Conservation (phyloP, 306 rosid species). For the Cicer judaicum region DNA sequence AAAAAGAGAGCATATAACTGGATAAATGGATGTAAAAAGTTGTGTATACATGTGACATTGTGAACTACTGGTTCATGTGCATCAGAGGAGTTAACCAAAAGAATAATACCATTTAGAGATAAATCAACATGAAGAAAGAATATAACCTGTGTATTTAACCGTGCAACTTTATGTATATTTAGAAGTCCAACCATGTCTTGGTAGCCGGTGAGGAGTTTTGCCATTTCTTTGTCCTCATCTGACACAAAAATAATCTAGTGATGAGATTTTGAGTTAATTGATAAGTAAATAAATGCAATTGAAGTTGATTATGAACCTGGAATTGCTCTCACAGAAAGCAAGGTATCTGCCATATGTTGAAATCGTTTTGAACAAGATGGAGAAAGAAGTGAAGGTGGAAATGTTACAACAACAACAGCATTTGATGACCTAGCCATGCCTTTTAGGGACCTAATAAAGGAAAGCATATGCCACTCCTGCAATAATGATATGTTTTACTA, state of each 20-base stretch:
- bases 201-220: constrained; percentile 89
- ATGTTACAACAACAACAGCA: constrained; percentile 77
- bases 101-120: not conserved
- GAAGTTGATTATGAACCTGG: constrained; percentile 66
- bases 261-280: constrained; percentile 39
- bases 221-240: constrained; percentile 91
- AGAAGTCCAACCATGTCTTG: constrained; percentile 92
- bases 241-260: constrained; percentile 31
- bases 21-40: not conserved
- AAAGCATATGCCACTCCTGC: constrained; percentile 94
- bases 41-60: constrained; percentile 13
- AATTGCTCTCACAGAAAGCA: constrained; percentile 79
- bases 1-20: not conserved
- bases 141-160: constrained; percentile 79
- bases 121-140: constrained; percentile 25
- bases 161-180: constrained; percentile 78
- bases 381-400: constrained; percentile 73
- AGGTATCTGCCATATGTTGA: constrained; percentile 93
- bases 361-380: constrained; percentile 71
- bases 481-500: constrained; percentile 8
- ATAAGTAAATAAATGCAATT: constrained; percentile 3
- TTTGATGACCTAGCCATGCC: constrained; percentile 71
- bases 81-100: not conserved
- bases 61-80: not conserved
- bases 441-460: constrained; percentile 75